Evolutionary conservation across 257 asterid genomes (phyloP).

Genomic region (Ballota nigra): DNA sequence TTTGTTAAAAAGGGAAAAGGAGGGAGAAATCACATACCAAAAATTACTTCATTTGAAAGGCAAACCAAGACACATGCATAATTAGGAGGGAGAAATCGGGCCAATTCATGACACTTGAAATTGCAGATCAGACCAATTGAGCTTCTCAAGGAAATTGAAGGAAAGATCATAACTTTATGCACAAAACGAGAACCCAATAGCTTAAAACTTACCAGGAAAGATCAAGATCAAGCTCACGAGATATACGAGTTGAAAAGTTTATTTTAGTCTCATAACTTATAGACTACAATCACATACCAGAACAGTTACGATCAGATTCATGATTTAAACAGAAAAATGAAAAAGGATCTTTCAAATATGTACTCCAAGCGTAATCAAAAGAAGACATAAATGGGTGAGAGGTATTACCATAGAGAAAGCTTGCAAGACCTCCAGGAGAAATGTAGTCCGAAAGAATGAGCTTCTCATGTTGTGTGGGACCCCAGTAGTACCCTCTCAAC

Average conservation of each 20-base stretch:
- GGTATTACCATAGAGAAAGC: slow-evolving; percentile 77
- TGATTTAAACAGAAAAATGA: not conserved
- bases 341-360: not conserved
- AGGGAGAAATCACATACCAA: not conserved
- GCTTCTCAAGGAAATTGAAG: not conserved
- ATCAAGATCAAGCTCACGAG: not conserved
- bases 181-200: not conserved
- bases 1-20: slow-evolving; percentile 7
- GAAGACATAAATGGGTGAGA: not conserved
- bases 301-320: slow-evolving; percentile 19
- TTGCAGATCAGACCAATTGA: not conserved
- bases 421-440: slow-evolving; percentile 91
- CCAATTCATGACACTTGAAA: not conserved
- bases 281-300: too few relatives aligned
- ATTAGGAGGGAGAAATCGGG: not conserved
- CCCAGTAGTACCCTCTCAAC: slow-evolving; percentile 98
- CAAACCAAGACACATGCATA: not conserved
- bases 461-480: slow-evolving; percentile 97
- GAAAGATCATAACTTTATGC: not conserved
- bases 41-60: not conserved
- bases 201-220: not conserved
- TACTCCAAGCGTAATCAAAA: not conserved
- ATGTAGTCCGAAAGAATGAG: slow-evolving; percentile 93
- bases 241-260: too few relatives aligned
- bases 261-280: too few relatives aligned